Evolutionary conservation across 371 early-diverging fungal genomes (phyloP), one percentile per base, ranked within the genome.

Genomic region (Mortierella sp.): DNA sequence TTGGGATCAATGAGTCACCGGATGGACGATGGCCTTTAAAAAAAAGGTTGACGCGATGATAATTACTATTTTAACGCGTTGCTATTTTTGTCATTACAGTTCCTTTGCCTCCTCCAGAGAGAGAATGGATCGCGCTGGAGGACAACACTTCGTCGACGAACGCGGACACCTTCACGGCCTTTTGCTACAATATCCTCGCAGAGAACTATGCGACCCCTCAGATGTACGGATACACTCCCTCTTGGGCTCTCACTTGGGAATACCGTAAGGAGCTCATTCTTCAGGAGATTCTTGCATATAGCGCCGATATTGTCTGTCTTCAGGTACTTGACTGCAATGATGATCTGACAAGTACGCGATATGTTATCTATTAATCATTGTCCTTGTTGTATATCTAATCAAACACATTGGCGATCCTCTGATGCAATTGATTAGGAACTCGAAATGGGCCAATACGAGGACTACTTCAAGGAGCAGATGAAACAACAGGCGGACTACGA

Each of bases 221-320:
- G 82, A 91, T 93, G 72, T 98, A 98, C 89, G 95, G 96, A 72
- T 99, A 99, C 91, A 97, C 98, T 28, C 99, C 99, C 19, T 95
- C 97, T 9, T 99, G 99, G 99, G 98, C 97, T 1, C 91, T 99
- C 73, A 90, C 91, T 0, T 98, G 98, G 97, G 97, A 98, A 34
- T 96, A 96, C 87, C 96, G 99, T 75, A 96, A 95, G 82, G 98
- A 98, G 74, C 91, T 93, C 24, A 93, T 99, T 69, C 86, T 98
- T 69, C 92, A 96, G 31, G 99, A 99, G 82, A 95, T 99, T 46
- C 78, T 94, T 26, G 92, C 93, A 24, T 96, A 95, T 83, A 95
- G 96, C 80, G 93, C 98, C 0, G 99, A 99, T 88, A 95, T 99
- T 76, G 87, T 99, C 21, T 99, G 98, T 86, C 89, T 99, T 72